Evolutionary conservation across 1,284 basidiomycete genomes (phyloP).

Genomic region (Cutaneotrichosporon sp.): DNA sequence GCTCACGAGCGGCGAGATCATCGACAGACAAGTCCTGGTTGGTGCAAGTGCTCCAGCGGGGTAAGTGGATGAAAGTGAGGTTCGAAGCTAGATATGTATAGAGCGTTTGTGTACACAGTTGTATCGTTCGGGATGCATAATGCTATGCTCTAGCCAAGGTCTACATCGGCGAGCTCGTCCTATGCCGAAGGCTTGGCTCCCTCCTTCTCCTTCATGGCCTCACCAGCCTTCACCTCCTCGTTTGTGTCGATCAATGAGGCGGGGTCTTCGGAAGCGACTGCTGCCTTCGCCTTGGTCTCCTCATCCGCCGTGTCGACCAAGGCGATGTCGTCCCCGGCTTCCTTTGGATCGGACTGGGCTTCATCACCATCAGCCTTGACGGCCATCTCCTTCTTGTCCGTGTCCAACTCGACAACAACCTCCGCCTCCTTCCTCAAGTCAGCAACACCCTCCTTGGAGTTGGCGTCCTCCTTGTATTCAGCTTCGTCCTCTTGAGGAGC

Average conservation of each 20-base stretch:
- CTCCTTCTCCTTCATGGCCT: background rate
- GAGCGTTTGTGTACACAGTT: conserved; percentile 1
- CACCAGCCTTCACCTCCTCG: background rate
- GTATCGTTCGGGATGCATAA: background rate
- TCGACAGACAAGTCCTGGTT: conserved; percentile 59
- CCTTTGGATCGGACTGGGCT: background rate
- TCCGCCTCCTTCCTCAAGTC: background rate
- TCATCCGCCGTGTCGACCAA: background rate
- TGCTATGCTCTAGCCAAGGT: background rate
- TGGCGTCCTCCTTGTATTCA: background rate
- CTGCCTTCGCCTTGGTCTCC: background rate
- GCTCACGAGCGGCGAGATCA: conserved; percentile 68
- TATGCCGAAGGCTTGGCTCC: background rate
- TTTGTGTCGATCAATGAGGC: background rate
- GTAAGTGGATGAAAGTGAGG: no score
- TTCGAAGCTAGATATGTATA: no score
- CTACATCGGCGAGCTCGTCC: background rate
- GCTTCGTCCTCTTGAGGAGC: no score
- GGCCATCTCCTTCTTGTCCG: conserved; percentile 26
- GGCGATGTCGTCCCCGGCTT: conserved; percentile 10
- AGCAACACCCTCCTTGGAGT: background rate
- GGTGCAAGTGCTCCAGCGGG: conserved; percentile 37
- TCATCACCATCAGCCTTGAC: background rate
- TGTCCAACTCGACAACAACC: background rate
- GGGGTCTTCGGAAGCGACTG: background rate